A percentile compares a stretch with the other conserved stretches of the same genome.
phyloP scores from a whole-genome alignment of 192 early-diverging fungal genomes.

The Hyaloraphidium curvatum region DNA sequence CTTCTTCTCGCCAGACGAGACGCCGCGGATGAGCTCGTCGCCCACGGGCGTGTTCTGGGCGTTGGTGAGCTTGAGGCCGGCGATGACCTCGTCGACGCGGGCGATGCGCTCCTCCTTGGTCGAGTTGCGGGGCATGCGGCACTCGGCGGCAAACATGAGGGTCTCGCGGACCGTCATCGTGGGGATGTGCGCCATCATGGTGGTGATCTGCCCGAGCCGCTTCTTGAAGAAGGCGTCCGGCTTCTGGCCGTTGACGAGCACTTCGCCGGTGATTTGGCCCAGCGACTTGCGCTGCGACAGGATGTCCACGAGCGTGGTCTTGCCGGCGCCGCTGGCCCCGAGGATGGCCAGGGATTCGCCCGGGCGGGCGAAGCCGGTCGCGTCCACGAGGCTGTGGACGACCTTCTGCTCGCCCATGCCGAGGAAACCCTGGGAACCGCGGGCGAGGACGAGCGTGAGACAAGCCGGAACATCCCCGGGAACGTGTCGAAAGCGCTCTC shows the following conservation, averaged over 20 bases:
- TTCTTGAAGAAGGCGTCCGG: not conserved
- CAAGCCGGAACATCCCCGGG: too few species aligned
- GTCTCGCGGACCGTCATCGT: conserved; percentile 37
- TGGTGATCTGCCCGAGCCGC: not conserved
- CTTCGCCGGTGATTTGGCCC: not conserved
- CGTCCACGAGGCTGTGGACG: too few species aligned
- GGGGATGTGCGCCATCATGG: conserved; percentile 34
- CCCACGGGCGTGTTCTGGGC: conserved; percentile 31
- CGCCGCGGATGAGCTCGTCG: conserved; percentile 51
- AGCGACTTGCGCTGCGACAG: not conserved
- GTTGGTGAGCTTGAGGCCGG: conserved; percentile 17
- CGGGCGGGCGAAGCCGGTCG: not conserved
- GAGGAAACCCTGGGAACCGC: too few species aligned
- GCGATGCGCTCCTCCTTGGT: not conserved
- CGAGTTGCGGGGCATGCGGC: conserved; percentile 9
- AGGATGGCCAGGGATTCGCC: conserved; percentile 1
- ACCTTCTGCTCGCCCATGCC: too few species aligned
- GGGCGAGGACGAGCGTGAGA: too few species aligned
- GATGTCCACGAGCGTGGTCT: conserved; percentile 1
- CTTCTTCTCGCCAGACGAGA: conserved; percentile 59
- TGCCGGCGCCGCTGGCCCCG: not conserved
- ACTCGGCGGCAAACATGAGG: conserved; percentile 55
- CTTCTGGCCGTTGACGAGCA: not conserved
- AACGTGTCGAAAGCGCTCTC: too few species aligned
- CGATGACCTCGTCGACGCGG: conserved; percentile 27